phyloP scores from a whole-genome alignment of 768 basidiomycete species.

The Suillus occidentalis region DNA sequence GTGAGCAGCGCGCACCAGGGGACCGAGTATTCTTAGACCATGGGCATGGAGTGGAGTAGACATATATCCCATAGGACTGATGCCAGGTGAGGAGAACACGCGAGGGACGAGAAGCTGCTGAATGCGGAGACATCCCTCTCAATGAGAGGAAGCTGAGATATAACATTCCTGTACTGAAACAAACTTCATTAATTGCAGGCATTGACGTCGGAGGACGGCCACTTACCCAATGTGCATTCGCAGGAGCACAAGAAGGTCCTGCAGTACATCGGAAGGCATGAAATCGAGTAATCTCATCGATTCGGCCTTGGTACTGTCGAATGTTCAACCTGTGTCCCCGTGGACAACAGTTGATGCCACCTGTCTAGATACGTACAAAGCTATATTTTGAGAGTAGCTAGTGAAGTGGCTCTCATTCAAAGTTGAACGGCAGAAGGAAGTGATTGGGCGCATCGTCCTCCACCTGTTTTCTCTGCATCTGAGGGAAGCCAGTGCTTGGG shows the following conservation, averaged over 20 bases:
- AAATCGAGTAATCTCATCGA: background rate
- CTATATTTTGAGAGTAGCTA: background rate
- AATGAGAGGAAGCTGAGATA: conserved; percentile 1
- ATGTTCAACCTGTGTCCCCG: background rate
- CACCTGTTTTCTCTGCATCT: background rate
- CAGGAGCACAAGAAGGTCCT: background rate
- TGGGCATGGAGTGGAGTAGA: background rate
- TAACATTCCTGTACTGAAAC: background rate
- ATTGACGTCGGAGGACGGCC: background rate
- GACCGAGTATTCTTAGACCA: background rate
- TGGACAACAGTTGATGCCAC: background rate
- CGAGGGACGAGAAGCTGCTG: background rate
- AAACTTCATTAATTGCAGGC: background rate
- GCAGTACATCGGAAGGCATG: background rate
- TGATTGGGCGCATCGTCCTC: background rate
- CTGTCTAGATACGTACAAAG: background rate
- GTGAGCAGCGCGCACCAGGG: background rate
- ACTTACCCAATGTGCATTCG: background rate
- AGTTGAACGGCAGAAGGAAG: background rate
- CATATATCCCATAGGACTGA: background rate
- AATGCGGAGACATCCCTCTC: background rate
- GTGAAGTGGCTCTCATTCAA: background rate
- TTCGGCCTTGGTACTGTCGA: background rate
- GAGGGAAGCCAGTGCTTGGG: background rate
- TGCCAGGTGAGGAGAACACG: background rate